phyloP scores from a whole-genome alignment of 148 eudicot genomes.

The Vaccinium darrowii region DNA sequence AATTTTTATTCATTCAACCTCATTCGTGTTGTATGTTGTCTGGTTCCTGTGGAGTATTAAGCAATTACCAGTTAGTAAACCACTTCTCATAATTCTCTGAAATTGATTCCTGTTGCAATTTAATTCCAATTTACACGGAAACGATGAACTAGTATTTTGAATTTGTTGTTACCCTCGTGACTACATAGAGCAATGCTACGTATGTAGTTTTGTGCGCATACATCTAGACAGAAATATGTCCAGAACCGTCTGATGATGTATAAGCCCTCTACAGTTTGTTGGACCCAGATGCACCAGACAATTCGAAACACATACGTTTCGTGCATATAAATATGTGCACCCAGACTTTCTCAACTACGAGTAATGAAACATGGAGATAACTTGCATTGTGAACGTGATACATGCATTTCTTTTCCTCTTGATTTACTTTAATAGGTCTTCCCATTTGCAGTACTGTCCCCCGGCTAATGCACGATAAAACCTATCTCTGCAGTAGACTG shows the following conservation, averaged over 20 bases:
- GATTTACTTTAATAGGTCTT: slow-evolving; percentile 68
- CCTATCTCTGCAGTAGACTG: slow-evolving; percentile 93
- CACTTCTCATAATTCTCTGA: not conserved
- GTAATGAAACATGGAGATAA: not conserved
- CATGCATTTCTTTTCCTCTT: not conserved
- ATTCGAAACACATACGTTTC: not conserved
- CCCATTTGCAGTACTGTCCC: slow-evolving; percentile 99
- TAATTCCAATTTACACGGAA: not conserved
- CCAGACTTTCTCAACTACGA: not conserved
- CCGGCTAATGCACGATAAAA: slow-evolving; percentile 91
- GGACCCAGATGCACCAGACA: not conserved
- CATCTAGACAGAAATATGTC: not conserved
- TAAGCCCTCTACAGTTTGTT: not conserved
- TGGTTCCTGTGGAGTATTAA: no score
- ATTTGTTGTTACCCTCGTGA: not conserved
- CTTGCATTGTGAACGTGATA: not conserved
- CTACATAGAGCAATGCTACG: not conserved
- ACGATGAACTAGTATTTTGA: not conserved
- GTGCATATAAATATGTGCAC: not conserved
- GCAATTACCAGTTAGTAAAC: not conserved
- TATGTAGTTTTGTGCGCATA: not conserved
- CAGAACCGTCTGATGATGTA: not conserved
- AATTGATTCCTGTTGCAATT: not conserved
- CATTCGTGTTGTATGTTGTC: no score
- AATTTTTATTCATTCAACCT: no score